Conservation (phyloP, 352 stramenopile species). For the Saprolegnia parasitica region DNA sequence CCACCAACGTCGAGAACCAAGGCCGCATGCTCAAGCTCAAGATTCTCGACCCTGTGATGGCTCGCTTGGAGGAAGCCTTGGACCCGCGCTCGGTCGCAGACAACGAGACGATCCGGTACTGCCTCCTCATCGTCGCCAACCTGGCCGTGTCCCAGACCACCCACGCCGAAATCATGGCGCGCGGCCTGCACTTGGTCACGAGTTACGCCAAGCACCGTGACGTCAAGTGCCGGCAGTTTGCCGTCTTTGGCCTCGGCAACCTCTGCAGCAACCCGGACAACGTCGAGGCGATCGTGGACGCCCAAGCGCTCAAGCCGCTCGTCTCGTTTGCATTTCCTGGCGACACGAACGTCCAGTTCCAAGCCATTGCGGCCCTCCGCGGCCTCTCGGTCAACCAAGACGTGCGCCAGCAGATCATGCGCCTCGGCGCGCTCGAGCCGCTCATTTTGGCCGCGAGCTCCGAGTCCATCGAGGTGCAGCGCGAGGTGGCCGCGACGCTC, state of each 20-base stretch:
- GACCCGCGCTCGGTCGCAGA: conserved; percentile 90
- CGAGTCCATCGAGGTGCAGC: conserved; percentile 93
- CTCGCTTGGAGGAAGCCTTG: conserved; percentile 83
- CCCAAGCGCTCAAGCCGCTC: conserved; percentile 88
- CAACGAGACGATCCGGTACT: conserved; percentile 94
- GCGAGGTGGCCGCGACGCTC: conserved; percentile 92
- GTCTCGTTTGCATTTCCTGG: conserved; percentile 94
- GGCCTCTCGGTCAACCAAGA: conserved; percentile 89
- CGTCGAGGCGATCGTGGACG: conserved; percentile 82
- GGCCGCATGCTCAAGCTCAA: conserved; percentile 82
- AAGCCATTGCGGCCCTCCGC: conserved; percentile 91
- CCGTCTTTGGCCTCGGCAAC: conserved; percentile 93
- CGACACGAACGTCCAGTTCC: conserved; percentile 94
- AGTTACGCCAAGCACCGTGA: conserved; percentile 93
- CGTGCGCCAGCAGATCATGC: conserved; percentile 87
- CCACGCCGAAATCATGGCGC: conserved; percentile 72
- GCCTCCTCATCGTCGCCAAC: conserved; percentile 92
- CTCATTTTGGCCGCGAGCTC: conserved; percentile 88
- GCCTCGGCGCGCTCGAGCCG: conserved; percentile 90
- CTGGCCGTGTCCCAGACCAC: conserved; percentile 83
- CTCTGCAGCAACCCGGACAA: conserved; percentile 91
- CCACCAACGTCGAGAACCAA: conserved; percentile 93
- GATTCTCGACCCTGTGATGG: conserved; percentile 86
- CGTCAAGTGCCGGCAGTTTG: conserved; percentile 95
- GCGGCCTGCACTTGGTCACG: conserved; percentile 82